Evolutionary conservation across 2,329 filamentous ascomycete genomes (phyloP), one percentile per base, ranked within the genome.

Genomic region (Blumeria graminis): DNA sequence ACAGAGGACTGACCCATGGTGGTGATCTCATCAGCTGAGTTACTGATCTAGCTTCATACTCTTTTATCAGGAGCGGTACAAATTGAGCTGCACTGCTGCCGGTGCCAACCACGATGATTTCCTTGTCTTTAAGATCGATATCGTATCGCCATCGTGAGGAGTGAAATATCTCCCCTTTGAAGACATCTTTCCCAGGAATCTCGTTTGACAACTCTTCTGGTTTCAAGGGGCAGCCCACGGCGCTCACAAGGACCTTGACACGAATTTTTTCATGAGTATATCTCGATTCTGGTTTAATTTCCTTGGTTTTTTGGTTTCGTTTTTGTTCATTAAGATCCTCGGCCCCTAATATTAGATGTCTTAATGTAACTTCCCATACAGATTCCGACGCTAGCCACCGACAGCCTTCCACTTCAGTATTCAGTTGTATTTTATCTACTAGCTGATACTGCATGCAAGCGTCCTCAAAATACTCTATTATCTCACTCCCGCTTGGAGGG

Each of bases 401-500:
- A 55, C 74, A 69, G 55, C 71, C 66, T 57, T 69, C 70, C n/a
- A 79, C 72, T 50, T 78, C 74, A 1, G 76, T 78, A 59, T 78
- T 75, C 56, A 76, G 67, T 58, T 78, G 72, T 48, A 80, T 74
- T 61, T 79, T 79, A 62, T 78, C 75, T 13, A 73, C 69, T 39
- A 81, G 70, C 6, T 71, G 66, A 62, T 75, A 75, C 58, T 77
- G 74, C 57, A 74, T 69, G 5, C 76, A 76, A 5, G 82, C 67
- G 0, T 68, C 67, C 61, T 81, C 73, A 75, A 81, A 78, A 64
- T 87, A 87, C n/a, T 76, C 72, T 8, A 73, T 69, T 57, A 87
- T 86, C 65, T 87, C 83, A 6, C 69, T 65, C 0, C 81, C 82
- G n/a, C 77, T 75, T 0, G 82, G 76, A 62, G 84, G 86, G 58